Base-by-base conservation (phyloP, 176 grass and related monocot genomes). In the Lolium rigidum region DNA sequence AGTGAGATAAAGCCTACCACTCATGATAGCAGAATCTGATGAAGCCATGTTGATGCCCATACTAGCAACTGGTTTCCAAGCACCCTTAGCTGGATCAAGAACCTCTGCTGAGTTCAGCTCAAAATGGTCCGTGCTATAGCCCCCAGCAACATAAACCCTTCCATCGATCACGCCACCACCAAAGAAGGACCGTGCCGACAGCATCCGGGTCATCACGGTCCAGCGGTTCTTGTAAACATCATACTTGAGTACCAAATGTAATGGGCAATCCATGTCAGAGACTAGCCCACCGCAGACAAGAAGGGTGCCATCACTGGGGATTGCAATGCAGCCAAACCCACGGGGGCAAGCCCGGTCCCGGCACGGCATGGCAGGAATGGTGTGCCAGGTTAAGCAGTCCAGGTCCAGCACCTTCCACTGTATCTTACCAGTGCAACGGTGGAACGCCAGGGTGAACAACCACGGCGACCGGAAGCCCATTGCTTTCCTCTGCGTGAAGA, bases 341-440 rank as follows among this genome's bases (percentile, higher is more conserved):
- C 94, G 92, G 7, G 97, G 97, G 41, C 92, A 99, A 8, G 87
- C 94, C 0, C 90, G 82, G 35, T 99, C 97, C 21, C 88, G 49
- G 24, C 97, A 99, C 0, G 97, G 97, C 97, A 99, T 99, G 90
- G 90, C 50, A 9, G 97, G 97, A 62, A 99, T 94, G 2, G 84
- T 84, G 65, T 99, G 97, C 97, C 97, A 99, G 5, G 86, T 82
- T 9, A 94, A 84, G 83, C 85, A 59, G 56, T 62, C 73, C 2
- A 99, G 90, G 80, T 99, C 97, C 8, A 99, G 88, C 50, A 96
- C 97, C 79, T 92, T 89, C 97, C 97, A 99, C 44, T 99, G 91
- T 18, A 99, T 99, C 82, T 96, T 94, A 15, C 97, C 97, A 7
- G 94, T 96, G 88, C 97, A 99, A 21, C 94, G 86, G 81, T 99